Evolutionary conservation across 2,329 filamentous ascomycete species (phyloP).

Genomic region (Didymella pomorum): DNA sequence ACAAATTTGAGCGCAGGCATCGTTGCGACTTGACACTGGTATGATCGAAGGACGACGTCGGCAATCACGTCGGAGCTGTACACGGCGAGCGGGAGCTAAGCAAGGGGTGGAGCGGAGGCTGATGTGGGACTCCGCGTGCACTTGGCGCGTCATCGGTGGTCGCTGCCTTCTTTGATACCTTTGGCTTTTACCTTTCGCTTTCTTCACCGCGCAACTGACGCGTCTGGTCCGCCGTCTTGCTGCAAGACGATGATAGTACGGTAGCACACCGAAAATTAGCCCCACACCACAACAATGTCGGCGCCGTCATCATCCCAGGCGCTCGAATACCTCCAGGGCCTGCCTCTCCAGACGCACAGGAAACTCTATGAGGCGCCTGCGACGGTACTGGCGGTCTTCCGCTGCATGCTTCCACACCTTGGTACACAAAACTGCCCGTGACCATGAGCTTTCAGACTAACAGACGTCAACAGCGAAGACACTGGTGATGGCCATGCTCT

Average conservation of each 20-base stretch:
- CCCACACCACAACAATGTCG: constrained; percentile 57
- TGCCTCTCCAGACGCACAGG: constrained; percentile 87
- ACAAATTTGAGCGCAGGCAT: constrained; percentile 67
- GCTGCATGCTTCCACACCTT: constrained; percentile 93
- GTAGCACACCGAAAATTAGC: constrained; percentile 27
- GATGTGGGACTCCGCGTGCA: constrained; percentile 24
- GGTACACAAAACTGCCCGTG: constrained; percentile 60
- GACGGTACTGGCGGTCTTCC: constrained; percentile 92
- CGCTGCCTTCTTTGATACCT: neutral
- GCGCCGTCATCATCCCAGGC: constrained; percentile 65
- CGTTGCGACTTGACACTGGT: constrained; percentile 7
- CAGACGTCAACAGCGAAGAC: constrained; percentile 74
- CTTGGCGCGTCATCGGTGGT: constrained; percentile 35
- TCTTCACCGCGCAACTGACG: constrained; percentile 26
- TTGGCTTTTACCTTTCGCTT: constrained; percentile 24
- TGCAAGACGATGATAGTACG: constrained; percentile 45
- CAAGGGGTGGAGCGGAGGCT: constrained; percentile 30
- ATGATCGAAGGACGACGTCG: constrained; percentile 34
- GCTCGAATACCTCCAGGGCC: constrained; percentile 91
- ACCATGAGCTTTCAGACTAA: neutral
- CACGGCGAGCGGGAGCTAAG: constrained; percentile 24
- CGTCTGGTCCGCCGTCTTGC: constrained; percentile 19
- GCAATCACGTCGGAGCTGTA: constrained; percentile 23
- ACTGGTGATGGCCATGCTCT: constrained; percentile 94
- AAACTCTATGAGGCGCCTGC: constrained; percentile 96